Base-by-base conservation (phyloP, 2,329 filamentous ascomycete species). In the Lasiodiplodia citricola region DNA sequence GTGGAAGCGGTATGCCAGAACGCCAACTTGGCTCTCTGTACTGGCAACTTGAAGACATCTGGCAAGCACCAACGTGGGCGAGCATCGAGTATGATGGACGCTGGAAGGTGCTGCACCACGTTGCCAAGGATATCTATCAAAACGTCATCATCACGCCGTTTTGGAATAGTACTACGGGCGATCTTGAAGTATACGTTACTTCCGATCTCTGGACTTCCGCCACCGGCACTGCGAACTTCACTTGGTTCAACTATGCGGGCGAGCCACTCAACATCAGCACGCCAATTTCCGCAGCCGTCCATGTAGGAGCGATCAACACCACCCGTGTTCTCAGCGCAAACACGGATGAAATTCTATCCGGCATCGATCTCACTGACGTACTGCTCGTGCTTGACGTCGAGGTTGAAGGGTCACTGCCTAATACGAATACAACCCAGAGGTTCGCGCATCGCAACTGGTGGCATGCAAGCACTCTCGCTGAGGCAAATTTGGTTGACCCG, bases 11-110 rank as follows among this genome's bases (percentile, higher is more conserved):
- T 0, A 73, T 84, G 72, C 85, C 83, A 0, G 84, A 90, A 70
- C 81, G 87, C 0, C 87, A 90, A 71, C 81, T 90, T 2, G 88
- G 88, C 0, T 84, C 82, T 13, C 74, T 91, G 5, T 90, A 90
- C 75, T 91, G 88, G 88, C 88, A 90, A 73, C 80, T 91, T 1
- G 87, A 90, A 71, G 88, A 90, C 72, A 85, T 88, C 69, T 89
- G 87, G 87, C 87, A 88, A 71, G 87, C 87, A 1, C 87, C 88
- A 0, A 88, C 87, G 0, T 90, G 88, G 88, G 86, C 88, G 0
- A 85, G 87, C 0, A 86, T 90, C 41, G 88, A 90, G 74, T 89
- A 89, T 70, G 85, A 86, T 62, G 87, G 87, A 0, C 80, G 88
- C 0, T 90, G 87, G 87, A 90, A 90, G 74, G 82, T 88, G 0